Evolutionary conservation across 805 yeast species (phyloP).

Genomic region (Torulaspora quercuum): DNA sequence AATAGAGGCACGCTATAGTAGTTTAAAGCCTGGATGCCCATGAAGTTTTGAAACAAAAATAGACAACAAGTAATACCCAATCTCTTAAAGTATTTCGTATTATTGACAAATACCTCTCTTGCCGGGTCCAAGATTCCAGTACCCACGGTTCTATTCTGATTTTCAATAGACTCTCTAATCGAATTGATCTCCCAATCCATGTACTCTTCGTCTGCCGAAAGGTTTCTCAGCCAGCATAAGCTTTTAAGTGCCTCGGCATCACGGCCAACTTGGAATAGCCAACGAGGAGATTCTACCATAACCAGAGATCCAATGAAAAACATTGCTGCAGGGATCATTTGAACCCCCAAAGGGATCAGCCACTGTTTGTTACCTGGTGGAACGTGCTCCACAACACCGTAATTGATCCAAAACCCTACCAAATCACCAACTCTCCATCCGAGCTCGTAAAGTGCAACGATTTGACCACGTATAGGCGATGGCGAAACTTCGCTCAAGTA

Average conservation of each 20-base stretch:
- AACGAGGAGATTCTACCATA: constrained; percentile 47
- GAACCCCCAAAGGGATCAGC: constrained; percentile 48
- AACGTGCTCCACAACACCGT: constrained; percentile 43
- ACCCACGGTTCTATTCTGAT: constrained; percentile 32
- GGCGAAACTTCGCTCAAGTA: constrained; percentile 47
- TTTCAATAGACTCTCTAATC: constrained; percentile 29
- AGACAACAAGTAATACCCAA: constrained; percentile 40
- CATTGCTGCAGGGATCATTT: constrained; percentile 44
- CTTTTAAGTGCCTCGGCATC: constrained; percentile 37
- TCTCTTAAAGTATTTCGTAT: constrained; percentile 35
- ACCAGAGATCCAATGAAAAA: constrained; percentile 41
- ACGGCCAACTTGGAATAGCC: constrained; percentile 39
- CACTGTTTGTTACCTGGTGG: constrained; percentile 39
- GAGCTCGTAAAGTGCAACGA: constrained; percentile 47
- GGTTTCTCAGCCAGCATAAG: constrained; percentile 40
- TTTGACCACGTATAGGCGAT: constrained; percentile 44
- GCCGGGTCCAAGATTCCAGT: constrained; percentile 42
- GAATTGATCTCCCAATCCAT: constrained; percentile 40
- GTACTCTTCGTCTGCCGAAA: constrained; percentile 41
- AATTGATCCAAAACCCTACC: constrained; percentile 49
- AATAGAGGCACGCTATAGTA: constrained; percentile 54
- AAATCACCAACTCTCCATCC: constrained; percentile 50
- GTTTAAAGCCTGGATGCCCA: constrained; percentile 49
- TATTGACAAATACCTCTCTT: constrained; percentile 34
- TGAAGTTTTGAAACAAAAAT: constrained; percentile 45